Percentiles rank a stretch among this genome's conserved stretches.
Conservation (phyloP, 2,329 filamentous ascomycete species). For the Penicillium italicum region DNA sequence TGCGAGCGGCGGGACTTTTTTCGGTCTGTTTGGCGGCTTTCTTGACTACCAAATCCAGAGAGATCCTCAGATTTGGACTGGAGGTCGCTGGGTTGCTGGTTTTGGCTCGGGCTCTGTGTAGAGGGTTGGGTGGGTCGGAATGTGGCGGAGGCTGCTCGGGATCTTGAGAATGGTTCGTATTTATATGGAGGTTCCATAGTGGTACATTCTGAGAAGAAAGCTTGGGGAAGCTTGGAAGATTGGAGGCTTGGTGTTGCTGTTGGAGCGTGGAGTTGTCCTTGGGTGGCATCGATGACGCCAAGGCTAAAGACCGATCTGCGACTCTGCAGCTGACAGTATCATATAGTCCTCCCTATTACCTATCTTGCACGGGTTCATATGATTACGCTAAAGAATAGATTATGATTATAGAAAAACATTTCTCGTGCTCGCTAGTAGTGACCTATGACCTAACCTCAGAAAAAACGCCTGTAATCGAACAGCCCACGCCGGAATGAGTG, state of each 20-base stretch:
- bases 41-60: background rate
- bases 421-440: conserved; percentile 9
- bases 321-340: background rate
- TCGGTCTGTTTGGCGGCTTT: background rate
- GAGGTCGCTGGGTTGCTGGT: background rate
- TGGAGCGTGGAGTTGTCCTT: background rate
- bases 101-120: background rate
- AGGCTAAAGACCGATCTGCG: background rate
- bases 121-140: conserved; percentile 12
- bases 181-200: conserved; percentile 18
- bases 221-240: background rate
- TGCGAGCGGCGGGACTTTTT: background rate
- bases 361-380: too few relatives aligned
- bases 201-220: conserved; percentile 4
- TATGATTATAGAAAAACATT: conserved; percentile 6
- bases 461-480: conserved; percentile 18
- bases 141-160: conserved; percentile 19
- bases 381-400: background rate
- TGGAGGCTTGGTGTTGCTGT: background rate
- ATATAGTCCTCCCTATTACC: background rate
- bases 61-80: background rate
- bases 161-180: conserved; percentile 13
- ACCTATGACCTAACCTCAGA: conserved; percentile 14
- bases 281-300: conserved; percentile 7
- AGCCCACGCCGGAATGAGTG: conserved; percentile 3